Conservation (phyloP, 345 rosid genomes). For the Excoecaria agallocha region DNA sequence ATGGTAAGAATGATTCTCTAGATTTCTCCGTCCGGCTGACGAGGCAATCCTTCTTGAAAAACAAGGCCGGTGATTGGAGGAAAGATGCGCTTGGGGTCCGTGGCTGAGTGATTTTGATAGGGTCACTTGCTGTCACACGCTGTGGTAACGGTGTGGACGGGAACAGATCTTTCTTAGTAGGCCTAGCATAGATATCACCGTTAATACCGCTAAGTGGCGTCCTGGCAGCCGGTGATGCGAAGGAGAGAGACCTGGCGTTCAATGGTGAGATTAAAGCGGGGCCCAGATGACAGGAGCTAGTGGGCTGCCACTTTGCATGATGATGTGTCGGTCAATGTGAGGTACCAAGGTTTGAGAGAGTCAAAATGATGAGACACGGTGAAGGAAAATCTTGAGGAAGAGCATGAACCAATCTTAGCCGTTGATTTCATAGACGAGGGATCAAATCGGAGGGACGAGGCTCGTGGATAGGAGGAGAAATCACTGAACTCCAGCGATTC, state of each 20-base stretch:
- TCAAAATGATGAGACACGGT: slow-evolving; percentile 83
- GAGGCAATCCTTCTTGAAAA: slow-evolving; percentile 65
- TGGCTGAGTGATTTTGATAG: slow-evolving; percentile 22
- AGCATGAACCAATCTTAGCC: slow-evolving; percentile 68
- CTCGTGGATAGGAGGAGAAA: slow-evolving; percentile 57
- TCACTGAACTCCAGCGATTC: slow-evolving; percentile 60
- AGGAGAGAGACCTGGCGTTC: slow-evolving; percentile 66
- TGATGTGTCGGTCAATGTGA: slow-evolving; percentile 65
- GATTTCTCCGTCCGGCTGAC: slow-evolving; percentile 52
- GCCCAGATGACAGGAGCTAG: slow-evolving; percentile 39
- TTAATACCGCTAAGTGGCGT: slow-evolving; percentile 43
- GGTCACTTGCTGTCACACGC: slow-evolving; percentile 32
- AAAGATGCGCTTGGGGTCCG: slow-evolving; percentile 81
- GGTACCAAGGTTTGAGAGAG: slow-evolving; percentile 92
- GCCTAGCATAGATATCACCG: slow-evolving; percentile 13
- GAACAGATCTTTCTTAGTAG: slow-evolving; percentile 49
- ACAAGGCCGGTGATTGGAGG: slow-evolving; percentile 85
- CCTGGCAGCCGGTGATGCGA: slow-evolving; percentile 77
- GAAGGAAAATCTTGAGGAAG: slow-evolving; percentile 92
- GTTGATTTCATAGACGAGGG: slow-evolving; percentile 53
- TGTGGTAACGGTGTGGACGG: slow-evolving; percentile 85
- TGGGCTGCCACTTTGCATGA: slow-evolving; percentile 46
- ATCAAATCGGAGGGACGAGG: slow-evolving; percentile 78
- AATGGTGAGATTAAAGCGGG: slow-evolving; percentile 63
- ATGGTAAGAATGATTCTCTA: slow-evolving; percentile 77